Evolutionary conservation across 169 alveolate genomes (phyloP), one percentile per base, ranked within the genome.

Genomic region (Plasmodium vinckei): DNA sequence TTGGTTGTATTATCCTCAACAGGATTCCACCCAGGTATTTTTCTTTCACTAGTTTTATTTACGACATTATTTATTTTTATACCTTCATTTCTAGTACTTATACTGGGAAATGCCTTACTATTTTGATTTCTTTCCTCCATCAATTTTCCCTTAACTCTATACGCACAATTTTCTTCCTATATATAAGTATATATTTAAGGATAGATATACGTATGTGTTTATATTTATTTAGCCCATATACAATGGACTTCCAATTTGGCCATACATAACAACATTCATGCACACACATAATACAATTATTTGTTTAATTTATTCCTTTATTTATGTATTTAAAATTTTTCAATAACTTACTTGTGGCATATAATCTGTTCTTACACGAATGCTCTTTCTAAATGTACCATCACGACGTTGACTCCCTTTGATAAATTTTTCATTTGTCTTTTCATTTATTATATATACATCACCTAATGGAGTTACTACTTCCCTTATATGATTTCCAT

Each of bases 361-460:
- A 39, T 93, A 93, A 51, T 94, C 96, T 5, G 96, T 92, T 33
- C 92, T 86, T 1, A 93, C 94, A 46, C 92, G 91, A 51, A 93
- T 93, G 23, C 75, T 91, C 60, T 82, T 87, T 15, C 96, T 91
- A 47, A 64, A 82, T 21, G 93, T 87, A n/a, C 96, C 96, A 87
- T 93, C 96, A 84, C 91, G 84, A 27, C 96, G 73, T 46, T 73
- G 89, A 27, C 95, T 65, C 9, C 94, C 94, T 49, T 87, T 88
- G 33, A 93, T 92, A 68, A 61, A 88, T 42, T 73, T 92, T n/a
- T 75, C 95, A 27, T 93, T 92, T 7, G 95, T 92, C 44, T 65
- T 67, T n/a, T 65, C 70, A 69, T 92, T 92, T 19, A 92, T 73
- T 44, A 79, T 70, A 77, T 93, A 93, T 2, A 65, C 71, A 65